Conservation (phyloP, 345 rosid genomes). For the Diplotaxis tenuifolia region DNA sequence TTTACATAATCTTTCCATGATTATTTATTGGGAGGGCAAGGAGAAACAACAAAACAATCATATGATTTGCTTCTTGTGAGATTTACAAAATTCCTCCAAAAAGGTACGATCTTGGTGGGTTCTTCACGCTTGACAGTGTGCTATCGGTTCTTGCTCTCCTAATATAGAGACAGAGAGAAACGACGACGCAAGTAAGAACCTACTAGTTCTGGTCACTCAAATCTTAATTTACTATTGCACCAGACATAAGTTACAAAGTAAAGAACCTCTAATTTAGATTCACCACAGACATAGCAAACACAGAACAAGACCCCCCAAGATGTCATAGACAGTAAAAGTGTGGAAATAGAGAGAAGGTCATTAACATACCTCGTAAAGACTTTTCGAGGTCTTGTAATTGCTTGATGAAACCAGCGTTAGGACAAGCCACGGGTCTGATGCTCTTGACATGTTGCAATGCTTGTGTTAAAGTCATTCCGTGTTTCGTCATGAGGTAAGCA, state of each 20-base stretch:
- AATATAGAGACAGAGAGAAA: conserved; percentile 7
- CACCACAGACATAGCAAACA: neutral
- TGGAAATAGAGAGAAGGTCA: neutral
- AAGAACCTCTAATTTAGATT: conserved; percentile 5
- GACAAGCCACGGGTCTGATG: conserved; percentile 55
- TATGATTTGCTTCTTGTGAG: conserved; percentile 3
- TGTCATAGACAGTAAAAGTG: neutral
- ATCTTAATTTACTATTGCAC: neutral
- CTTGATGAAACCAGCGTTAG: conserved; percentile 56
- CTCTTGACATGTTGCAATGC: conserved; percentile 59
- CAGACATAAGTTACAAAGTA: neutral
- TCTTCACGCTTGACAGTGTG: conserved; percentile 29
- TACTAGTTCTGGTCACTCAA: neutral
- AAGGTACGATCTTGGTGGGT: neutral
- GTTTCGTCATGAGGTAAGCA: conserved; percentile 74
- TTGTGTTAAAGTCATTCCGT: conserved; percentile 53
- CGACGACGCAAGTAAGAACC: conserved; percentile 7
- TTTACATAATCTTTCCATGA: neutral
- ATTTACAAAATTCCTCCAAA: conserved; percentile 25
- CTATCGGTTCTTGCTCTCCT: conserved; percentile 18
- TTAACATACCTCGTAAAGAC: conserved; percentile 49
- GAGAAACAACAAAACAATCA: conserved; percentile 26
- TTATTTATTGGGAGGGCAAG: neutral
- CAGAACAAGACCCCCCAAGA: conserved; percentile 3
- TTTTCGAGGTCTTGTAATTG: conserved; percentile 49